These are phyloP conservation scores for Inga leiocalycina DNA, from an alignment of 306 rosid species.

Conservation along the genomic window DNA sequence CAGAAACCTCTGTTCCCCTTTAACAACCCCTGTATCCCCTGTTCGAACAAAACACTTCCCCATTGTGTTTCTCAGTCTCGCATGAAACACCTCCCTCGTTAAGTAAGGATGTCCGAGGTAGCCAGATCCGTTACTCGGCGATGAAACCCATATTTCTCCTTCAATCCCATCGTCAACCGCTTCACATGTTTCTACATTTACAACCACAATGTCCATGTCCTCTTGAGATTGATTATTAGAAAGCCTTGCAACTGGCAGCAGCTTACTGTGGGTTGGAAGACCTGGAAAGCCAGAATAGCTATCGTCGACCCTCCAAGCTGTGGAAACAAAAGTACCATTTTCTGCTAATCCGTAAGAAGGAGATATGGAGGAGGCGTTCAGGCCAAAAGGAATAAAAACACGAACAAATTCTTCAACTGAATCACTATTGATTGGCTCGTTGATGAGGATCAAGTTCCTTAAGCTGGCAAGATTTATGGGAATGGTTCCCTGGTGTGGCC, in stretches of 20 bases:
- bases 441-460: slow-evolving; percentile 67
- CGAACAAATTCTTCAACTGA: slow-evolving; percentile 56
- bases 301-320: slow-evolving; percentile 55
- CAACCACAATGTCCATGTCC: slow-evolving; percentile 67
- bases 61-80: slow-evolving; percentile 43
- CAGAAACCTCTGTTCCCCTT: slow-evolving; percentile 61
- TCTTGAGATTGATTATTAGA: slow-evolving; percentile 13
- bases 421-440: slow-evolving; percentile 67
- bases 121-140: slow-evolving; percentile 80
- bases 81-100: slow-evolving; percentile 57
- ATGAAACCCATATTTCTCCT: slow-evolving; percentile 88
- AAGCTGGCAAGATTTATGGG: slow-evolving; percentile 48
- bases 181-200: slow-evolving; percentile 64
- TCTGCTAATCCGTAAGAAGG: slow-evolving; percentile 90
- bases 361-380: slow-evolving; percentile 53
- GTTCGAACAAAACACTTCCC: slow-evolving; percentile 60
- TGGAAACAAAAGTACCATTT: slow-evolving; percentile 85
- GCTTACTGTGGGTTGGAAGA: slow-evolving; percentile 60
- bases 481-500: slow-evolving; percentile 34
- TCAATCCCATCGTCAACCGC: slow-evolving; percentile 69
- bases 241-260: slow-evolving; percentile 70
- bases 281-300: slow-evolving; percentile 21
- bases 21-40: slow-evolving; percentile 70
- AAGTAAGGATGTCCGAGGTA: slow-evolving; percentile 69
- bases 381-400: slow-evolving; percentile 54